Conservation (phyloP, 2,329 filamentous ascomycete genomes). For the Hymenoscyphus fructigenus region DNA sequence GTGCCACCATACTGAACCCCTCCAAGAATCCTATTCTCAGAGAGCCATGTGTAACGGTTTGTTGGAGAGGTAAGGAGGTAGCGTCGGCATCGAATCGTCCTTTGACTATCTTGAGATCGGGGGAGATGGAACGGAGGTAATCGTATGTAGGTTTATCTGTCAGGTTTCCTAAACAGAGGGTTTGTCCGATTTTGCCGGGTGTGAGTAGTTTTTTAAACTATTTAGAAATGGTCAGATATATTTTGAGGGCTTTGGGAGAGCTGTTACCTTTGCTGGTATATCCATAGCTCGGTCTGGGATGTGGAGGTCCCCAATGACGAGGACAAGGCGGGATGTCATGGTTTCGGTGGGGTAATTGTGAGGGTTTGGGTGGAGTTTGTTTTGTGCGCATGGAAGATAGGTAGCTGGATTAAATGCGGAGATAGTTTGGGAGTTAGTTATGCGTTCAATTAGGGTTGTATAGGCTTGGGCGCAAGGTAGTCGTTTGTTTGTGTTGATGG, state of each 20-base stretch:
- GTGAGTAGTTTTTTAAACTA: slow-evolving; percentile 85
- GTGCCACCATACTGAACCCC: slow-evolving; percentile 65
- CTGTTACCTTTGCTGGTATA: slow-evolving; percentile 78
- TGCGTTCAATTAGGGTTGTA: not conserved
- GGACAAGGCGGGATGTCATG: slow-evolving; percentile 83
- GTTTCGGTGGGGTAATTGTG: slow-evolving; percentile 19
- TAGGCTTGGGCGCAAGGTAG: not conserved
- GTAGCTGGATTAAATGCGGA: not conserved
- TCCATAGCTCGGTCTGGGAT: slow-evolving; percentile 91
- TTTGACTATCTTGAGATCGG: slow-evolving; percentile 69
- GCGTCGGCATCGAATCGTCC: slow-evolving; percentile 67
- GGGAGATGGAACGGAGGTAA: slow-evolving; percentile 72
- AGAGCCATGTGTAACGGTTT: slow-evolving; percentile 65
- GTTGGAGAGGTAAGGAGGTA: slow-evolving; percentile 62
- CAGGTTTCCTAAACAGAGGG: slow-evolving; percentile 76
- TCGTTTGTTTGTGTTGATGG: not conserved
- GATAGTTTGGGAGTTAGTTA: not conserved
- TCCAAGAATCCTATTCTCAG: slow-evolving; percentile 67
- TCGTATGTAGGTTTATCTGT: slow-evolving; percentile 80
- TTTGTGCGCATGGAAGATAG: not conserved
- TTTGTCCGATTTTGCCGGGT: slow-evolving; percentile 80
- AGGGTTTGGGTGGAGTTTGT: slow-evolving; percentile 8
- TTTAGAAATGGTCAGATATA: slow-evolving; percentile 12
- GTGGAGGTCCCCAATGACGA: slow-evolving; percentile 90
- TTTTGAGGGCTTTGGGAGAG: slow-evolving; percentile 14